Conservation (phyloP, 2,329 filamentous ascomycete species). For the Knoxdaviesia capensis region DNA sequence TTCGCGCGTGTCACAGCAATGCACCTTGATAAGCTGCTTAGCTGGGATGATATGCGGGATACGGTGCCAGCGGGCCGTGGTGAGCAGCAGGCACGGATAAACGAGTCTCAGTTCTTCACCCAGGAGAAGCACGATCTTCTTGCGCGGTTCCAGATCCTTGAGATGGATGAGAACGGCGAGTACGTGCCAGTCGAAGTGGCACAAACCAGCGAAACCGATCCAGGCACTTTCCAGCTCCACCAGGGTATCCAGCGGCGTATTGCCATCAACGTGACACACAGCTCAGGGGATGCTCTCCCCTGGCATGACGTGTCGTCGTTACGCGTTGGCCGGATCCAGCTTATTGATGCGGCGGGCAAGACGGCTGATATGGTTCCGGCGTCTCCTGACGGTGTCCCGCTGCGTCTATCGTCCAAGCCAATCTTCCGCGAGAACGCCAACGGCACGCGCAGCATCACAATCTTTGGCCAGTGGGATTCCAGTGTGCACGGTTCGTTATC, state of each 20-base stretch:
- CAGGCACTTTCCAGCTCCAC: conserved; percentile 85
- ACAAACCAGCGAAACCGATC: conserved; percentile 64
- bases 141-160: conserved; percentile 68
- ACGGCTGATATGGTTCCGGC: conserved; percentile 57
- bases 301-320: conserved; percentile 71
- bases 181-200: conserved; percentile 87
- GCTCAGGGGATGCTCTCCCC: conserved; percentile 67
- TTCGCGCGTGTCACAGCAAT: conserved; percentile 82
- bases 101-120: conserved; percentile 80
- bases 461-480: conserved; percentile 93
- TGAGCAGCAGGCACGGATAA: conserved; percentile 43
- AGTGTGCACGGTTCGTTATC: conserved; percentile 81
- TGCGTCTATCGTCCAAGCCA: conserved; percentile 62
- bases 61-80: conserved; percentile 37
- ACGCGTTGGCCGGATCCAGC: conserved; percentile 59
- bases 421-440: conserved; percentile 71
- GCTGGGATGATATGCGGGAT: conserved; percentile 98
- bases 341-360: conserved; percentile 72
- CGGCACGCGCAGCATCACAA: conserved; percentile 68
- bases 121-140: conserved; percentile 92
- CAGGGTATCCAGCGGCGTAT: conserved; percentile 84
- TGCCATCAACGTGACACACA: conserved; percentile 75
- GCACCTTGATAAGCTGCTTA: conserved; percentile 91
- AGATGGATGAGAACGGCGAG: conserved; percentile 76
- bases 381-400: conserved; percentile 45